phyloP scores from a whole-genome alignment of 2,329 filamentous ascomycete species.

The Fusarium sacchari region DNA sequence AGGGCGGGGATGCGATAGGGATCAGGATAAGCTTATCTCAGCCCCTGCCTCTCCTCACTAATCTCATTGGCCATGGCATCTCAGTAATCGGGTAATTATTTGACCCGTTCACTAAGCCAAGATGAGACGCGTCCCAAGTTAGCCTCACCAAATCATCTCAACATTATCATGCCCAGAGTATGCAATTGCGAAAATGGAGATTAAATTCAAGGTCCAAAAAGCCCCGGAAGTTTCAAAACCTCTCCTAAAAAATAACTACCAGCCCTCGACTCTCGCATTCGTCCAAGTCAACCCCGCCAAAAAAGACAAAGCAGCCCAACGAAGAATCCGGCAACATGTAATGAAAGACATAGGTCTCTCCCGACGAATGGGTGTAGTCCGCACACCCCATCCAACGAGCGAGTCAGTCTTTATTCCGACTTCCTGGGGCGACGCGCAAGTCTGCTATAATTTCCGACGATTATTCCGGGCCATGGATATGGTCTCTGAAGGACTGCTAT shows the following conservation, averaged over 20 bases:
- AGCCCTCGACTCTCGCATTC: constrained; percentile 15
- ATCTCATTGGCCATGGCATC: background rate
- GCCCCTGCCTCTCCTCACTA: background rate
- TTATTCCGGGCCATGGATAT: constrained; percentile 36
- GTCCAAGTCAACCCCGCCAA: constrained; percentile 26
- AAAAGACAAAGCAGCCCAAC: constrained; percentile 21
- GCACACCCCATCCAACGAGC: background rate
- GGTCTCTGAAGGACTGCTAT: constrained; percentile 27
- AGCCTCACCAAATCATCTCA: background rate
- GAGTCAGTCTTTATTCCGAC: background rate
- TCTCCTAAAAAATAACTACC: background rate
- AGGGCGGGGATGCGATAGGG: background rate
- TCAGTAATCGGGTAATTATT: background rate
- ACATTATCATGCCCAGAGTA: background rate
- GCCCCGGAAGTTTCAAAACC: background rate
- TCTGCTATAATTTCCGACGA: constrained; percentile 31
- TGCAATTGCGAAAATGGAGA: background rate
- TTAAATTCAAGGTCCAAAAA: background rate
- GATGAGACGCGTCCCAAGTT: background rate
- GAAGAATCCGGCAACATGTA: constrained; percentile 39
- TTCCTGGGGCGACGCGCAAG: constrained; percentile 33
- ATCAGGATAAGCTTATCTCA: background rate
- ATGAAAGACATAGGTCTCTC: constrained; percentile 33
- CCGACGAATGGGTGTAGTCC: background rate
- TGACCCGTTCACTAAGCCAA: background rate